Base-by-base conservation (phyloP, 2,329 filamentous ascomycete species). In the Scytalidium lignicola region DNA sequence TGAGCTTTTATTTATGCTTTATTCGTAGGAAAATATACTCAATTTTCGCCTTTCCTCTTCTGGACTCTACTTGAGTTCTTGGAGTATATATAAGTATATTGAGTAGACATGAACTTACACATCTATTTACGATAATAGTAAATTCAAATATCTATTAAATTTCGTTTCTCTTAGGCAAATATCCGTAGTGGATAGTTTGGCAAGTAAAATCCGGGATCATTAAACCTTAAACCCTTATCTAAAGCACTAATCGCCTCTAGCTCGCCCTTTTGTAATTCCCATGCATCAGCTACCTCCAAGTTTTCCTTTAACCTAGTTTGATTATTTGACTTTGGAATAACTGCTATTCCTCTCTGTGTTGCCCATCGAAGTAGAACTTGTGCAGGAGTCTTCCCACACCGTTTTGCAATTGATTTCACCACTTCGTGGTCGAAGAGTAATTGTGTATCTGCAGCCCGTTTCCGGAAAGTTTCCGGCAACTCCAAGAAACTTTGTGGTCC, bases 301-400 rank as follows among this genome's bases (percentile, higher is more conserved):
- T 90, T 90, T 72, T 85, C 74, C 51, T 71, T 66, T 65, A 89
- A 75, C 57, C 72, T 54, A 55, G 63, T 57, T 67, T 76, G 69
- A 68, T 75, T 73, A 62, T 80, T 85, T 55, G 79, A 85, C 80
- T 92, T 92, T 59, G 88, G 88, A 60, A 93, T 93, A 60, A 93
- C 86, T 43, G 88, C 86, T 50, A 93, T 74, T 26, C 83, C 83
- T 46, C 85, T 79, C 75, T 93, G 88, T 18, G 89, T 93, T 18
- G 88, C 81, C 90, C 90, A 95, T 59, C 89, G 79, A 57, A 95
- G 76, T 54, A 95, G 77, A 21, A 95, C 76, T 78, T 95, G 89
- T 17, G 86, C 85, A 9, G 87, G 75, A n/a, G 82, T 80, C 74
- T 85, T 87, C 65, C 71, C 71, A 64, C 88, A 74, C 73, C 86